Evolutionary conservation across 2,329 filamentous ascomycete genomes (phyloP).

Genomic region (Aureobasidium vineae): DNA sequence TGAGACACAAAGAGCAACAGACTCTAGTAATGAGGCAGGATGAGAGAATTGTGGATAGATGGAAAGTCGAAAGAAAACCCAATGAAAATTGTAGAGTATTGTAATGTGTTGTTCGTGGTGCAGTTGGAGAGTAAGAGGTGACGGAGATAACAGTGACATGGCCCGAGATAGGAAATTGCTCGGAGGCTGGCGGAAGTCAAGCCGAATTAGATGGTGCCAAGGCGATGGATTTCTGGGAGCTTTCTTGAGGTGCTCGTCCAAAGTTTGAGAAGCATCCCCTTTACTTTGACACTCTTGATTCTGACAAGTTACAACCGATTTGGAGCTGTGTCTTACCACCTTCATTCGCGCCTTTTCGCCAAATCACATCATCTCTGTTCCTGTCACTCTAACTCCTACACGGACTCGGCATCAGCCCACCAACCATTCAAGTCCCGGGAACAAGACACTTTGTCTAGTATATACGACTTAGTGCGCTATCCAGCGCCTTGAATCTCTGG

Average conservation of each 20-base stretch:
- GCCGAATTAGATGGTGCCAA: neutral
- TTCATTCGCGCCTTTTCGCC: neutral
- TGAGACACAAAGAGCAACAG: neutral
- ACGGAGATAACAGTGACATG: neutral
- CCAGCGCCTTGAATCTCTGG: neutral
- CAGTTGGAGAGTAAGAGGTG: neutral
- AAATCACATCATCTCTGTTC: neutral
- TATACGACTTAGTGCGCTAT: neutral
- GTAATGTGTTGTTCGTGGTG: neutral
- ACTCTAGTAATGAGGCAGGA: neutral
- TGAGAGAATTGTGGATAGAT: neutral
- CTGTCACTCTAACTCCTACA: neutral
- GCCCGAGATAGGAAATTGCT: neutral
- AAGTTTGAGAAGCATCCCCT: slow-evolving; percentile 7
- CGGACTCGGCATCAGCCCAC: neutral
- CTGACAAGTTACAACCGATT: neutral
- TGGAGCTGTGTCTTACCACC: neutral
- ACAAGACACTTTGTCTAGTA: neutral
- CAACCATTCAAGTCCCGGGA: neutral
- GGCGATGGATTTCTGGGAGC: slow-evolving; percentile 8
- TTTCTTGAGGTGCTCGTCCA: neutral
- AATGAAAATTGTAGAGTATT: slow-evolving; percentile 18
- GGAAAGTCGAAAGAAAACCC: neutral
- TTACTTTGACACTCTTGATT: neutral
- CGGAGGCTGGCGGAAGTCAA: neutral